A percentile compares a stretch with the other conserved stretches of the same genome.
Evolutionary conservation across 2,329 filamentous ascomycete genomes (phyloP).

Genomic region (Pyrenophora seminiperda): DNA sequence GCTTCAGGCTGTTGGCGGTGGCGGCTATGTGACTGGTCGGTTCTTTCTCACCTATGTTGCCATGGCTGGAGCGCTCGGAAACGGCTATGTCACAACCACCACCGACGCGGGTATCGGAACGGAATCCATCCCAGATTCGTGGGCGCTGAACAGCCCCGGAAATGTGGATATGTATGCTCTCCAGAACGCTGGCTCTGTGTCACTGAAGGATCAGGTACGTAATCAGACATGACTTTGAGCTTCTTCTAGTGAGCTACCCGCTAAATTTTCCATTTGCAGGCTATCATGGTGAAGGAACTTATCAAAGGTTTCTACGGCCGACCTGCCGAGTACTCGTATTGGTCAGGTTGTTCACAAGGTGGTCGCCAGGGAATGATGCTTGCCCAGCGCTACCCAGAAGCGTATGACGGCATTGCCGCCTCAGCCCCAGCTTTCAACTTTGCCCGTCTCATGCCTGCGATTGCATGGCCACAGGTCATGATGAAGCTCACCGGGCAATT

Average conservation of each 20-base stretch:
- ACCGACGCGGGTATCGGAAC: constrained; percentile 31
- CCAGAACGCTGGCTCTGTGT: constrained; percentile 42
- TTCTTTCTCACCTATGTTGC: constrained; percentile 11
- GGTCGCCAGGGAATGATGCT: constrained; percentile 40
- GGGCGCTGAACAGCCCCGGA: constrained; percentile 28
- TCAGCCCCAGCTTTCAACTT: constrained; percentile 34
- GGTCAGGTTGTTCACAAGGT: constrained; percentile 43
- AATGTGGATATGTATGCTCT: constrained; percentile 33
- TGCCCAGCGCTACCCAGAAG: constrained; percentile 40
- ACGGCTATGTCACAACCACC: constrained; percentile 31
- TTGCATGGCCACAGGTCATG: constrained; percentile 25
- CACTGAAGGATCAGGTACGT: constrained; percentile 36
- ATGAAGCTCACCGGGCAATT: constrained; percentile 26
- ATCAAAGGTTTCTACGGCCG: constrained; percentile 37
- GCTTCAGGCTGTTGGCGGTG: constrained; percentile 24
- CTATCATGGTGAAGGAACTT: constrained; percentile 24
- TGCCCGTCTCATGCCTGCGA: constrained; percentile 12
- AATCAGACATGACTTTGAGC: too few species aligned
- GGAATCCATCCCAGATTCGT: constrained; percentile 9
- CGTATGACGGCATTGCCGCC: constrained; percentile 40
- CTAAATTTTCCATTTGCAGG: background rate
- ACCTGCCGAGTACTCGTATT: constrained; percentile 38
- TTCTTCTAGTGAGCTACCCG: too few species aligned
- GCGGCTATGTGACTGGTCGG: constrained; percentile 30
- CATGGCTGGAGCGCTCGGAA: constrained; percentile 23